Base-by-base conservation (phyloP, 1,284 basidiomycete species). In the Dichomitus squalens region DNA sequence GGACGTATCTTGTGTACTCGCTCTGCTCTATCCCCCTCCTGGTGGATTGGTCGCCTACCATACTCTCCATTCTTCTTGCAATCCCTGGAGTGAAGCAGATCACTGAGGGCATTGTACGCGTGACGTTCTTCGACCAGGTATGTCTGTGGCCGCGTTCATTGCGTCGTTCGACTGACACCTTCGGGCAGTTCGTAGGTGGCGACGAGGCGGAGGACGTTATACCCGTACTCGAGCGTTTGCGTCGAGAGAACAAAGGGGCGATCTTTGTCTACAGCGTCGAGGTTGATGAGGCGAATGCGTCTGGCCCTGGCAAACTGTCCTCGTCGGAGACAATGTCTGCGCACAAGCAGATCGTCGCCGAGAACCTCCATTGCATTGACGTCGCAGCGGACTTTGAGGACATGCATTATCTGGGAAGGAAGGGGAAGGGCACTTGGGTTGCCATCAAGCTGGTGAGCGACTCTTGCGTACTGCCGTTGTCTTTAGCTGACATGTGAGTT, bases 231-330 rank as follows among this genome's bases (percentile, higher is more conserved):
- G 77, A 79, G 35, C 70, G 74, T n/a, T 76, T 96, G 35, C 82
- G 92, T 27, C 70, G 72, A 7, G 80, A 83, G 62, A 88, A 90
- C 66, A 89, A 89, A 62, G 95, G 93, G 7, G 79, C 82, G 14
- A 76, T 96, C n/a, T 84, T 97, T 64, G 87, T 84, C 33, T 96
- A 96, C 74, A 91, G 87, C 46, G 93, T 93, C 33, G 93, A 96
- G 73, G 92, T 92, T 14, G 85, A 92, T 63, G 83, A 86, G 64
- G 73, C 76, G 12, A 75, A 82, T 51, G 80, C 79, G 5, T 75
- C 76, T 11, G 75, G 69, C 7, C 52, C 64, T 44, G 56, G 59
- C 53, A 59, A 60, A 64, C 43, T 50, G 5, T 39, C 50, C 21
- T 12, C 40, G 3, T 41, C 64, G 47, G 25, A 64, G 64, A 16